Evolutionary conservation across 306 rosid genomes (phyloP).

Genomic region (Inga leiocalycina): DNA sequence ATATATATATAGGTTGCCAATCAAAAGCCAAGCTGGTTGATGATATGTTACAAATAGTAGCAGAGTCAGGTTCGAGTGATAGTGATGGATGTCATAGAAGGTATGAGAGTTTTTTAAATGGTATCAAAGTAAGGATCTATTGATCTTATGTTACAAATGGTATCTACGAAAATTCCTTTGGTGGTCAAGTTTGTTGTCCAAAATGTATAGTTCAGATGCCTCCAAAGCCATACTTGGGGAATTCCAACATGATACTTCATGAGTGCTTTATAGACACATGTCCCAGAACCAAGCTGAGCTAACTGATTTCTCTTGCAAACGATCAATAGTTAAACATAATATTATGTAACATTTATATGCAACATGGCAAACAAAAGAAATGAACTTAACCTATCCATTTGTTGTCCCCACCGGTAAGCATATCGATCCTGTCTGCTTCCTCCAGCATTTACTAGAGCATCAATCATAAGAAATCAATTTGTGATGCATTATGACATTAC

Average conservation of each 20-base stretch:
- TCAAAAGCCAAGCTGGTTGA: too few relatives aligned
- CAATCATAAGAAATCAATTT: constrained; percentile 38
- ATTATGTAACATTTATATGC: background rate
- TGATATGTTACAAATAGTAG: too few relatives aligned
- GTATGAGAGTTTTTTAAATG: too few relatives aligned
- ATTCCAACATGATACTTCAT: constrained; percentile 96
- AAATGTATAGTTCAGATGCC: constrained; percentile 12
- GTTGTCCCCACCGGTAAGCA: constrained; percentile 85
- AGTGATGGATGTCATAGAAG: too few relatives aligned
- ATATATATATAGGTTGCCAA: too few relatives aligned
- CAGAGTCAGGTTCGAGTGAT: too few relatives aligned
- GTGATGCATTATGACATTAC: background rate
- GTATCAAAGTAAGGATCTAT: too few relatives aligned
- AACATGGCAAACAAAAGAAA: constrained; percentile 23
- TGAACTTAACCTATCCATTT: constrained; percentile 81
- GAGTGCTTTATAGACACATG: constrained; percentile 96
- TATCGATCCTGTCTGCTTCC: constrained; percentile 76
- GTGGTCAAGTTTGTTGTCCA: too few relatives aligned
- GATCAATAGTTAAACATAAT: constrained; percentile 34
- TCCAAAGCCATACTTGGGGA: constrained; percentile 69
- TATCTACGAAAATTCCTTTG: too few relatives aligned
- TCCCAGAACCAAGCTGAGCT: constrained; percentile 94
- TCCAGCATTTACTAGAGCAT: constrained; percentile 78
- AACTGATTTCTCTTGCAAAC: constrained; percentile 78
- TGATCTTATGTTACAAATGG: too few relatives aligned